Conservation (phyloP, 2,329 filamentous ascomycete genomes). For the Epichloe uncinata region DNA sequence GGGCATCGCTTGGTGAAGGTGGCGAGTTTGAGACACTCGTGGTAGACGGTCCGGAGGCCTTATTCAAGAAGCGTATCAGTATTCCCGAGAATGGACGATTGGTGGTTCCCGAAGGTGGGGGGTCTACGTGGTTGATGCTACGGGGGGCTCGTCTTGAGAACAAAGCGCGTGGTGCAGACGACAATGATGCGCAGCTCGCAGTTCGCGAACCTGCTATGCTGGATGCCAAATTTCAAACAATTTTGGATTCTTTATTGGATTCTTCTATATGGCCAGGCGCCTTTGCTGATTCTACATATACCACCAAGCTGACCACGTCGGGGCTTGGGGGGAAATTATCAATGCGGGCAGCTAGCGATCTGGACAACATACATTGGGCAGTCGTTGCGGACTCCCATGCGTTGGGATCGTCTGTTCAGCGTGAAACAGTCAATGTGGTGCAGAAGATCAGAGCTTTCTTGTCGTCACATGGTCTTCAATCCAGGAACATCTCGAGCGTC, state of each 20-base stretch:
- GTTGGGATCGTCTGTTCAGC: constrained; percentile 23
- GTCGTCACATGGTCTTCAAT: constrained; percentile 14
- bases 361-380: constrained; percentile 23
- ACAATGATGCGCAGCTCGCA: constrained; percentile 8
- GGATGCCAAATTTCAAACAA: constrained; percentile 43
- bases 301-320: not conserved
- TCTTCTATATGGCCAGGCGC: constrained; percentile 10
- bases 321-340: not conserved
- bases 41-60: constrained; percentile 56
- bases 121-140: constrained; percentile 60
- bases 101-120: constrained; percentile 56
- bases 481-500: constrained; percentile 36
- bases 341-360: constrained; percentile 4
- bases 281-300: too few species aligned
- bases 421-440: constrained; percentile 36
- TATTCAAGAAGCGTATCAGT: constrained; percentile 62
- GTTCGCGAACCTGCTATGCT: constrained; percentile 51
- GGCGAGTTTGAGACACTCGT: constrained; percentile 94
- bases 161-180: constrained; percentile 16
- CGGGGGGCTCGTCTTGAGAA: constrained; percentile 38
- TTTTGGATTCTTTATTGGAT: constrained; percentile 19
- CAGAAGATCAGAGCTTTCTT: constrained; percentile 30
- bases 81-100: constrained; percentile 40
- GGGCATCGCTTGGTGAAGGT: constrained; percentile 76
- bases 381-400: constrained; percentile 18